Evolutionary conservation across 768 basidiomycete species (phyloP), one percentile per base, ranked within the genome.

Genomic region (Naganishia randhawae): DNA sequence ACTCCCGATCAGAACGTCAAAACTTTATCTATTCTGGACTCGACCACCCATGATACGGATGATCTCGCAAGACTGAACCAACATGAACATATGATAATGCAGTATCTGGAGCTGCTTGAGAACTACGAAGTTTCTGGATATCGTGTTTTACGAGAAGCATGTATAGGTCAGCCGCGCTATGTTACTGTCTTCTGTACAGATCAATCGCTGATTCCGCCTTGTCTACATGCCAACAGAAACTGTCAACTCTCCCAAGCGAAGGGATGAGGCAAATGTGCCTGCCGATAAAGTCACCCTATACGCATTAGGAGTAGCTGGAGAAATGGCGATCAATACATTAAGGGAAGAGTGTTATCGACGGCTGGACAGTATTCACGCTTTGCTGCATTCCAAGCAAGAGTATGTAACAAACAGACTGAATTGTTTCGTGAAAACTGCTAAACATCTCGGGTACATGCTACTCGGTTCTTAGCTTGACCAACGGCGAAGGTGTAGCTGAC

Each of bases 251-350:
- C 57, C 57, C 3, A 37, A 25, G 13, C 37, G 37, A 61, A 37
- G 57, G 29, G 57, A 61, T 25, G 27, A 41, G 27, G 22, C 57
- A 13, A 39, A 39, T 27, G 57, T 61, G 7, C 57, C 57, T 17
- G 57, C 57, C 22, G 57, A 61, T 6, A 61, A 61, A 61, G 57
- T 61, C 6, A 61, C 57, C 4, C 57, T 61, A 10, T 61, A 61
- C 29, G 57, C 57, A n/a, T 25, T 61, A 3, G 57, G 57, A n/a
- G 57, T 61, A n/a, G 39, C 57, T 2, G 57, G 35, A 22, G 57
- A 61, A 19, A 41, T 61, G 57, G 57, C 57, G 39, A 22, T 61
- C 57, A 61, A 61, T 14, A 41, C 57, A 39, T 39, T 61, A 13
- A n/a, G 57, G 17, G 57, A 61, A 39, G 57, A 61, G 32, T 61